Base-by-base conservation (phyloP, 2,329 filamentous ascomycete species). In the Epichloe brachyelytri region DNA sequence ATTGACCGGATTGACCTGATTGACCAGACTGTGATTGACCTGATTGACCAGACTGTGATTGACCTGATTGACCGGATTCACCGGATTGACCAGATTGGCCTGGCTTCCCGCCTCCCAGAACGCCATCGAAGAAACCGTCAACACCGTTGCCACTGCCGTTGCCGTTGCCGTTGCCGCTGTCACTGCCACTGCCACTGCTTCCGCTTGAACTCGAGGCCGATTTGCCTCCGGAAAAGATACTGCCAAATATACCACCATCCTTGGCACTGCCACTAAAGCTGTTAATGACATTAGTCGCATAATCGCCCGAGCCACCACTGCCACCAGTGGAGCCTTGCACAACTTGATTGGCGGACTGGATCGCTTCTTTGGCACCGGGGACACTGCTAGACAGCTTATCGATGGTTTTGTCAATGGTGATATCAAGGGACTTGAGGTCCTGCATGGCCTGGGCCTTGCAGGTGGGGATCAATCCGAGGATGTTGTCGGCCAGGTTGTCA, bases 401-500 rank as follows among this genome's bases (percentile, higher is more conserved):
- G 19, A 49, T 43, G 26, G 47, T 49, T 10, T 41, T 20, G 14
- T 43, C 39, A 5, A 49, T 37, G 11, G 22, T 49, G 2, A 12
- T 14, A 2, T 48, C 37, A 37, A 48, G 46, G 17, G 6, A 3
- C 6, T 46, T 47, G 3, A 48, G 20, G 33, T 55, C 53, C 44
- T 34, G 19, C 49, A 53, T 52, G 17, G 58, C 54, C 34, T 48
- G 46, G 11, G 43, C 11, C 26, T 45, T 45, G 46, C 51, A 58
- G 14, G 53, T 52, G 1, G 59, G 59, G 4, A 60, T 48, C 11
- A 53, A 19, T 39, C 40, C 51, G 37, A 58, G 52, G 43, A 59
- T 34, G 38, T 20, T 46, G n/a, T 52, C 46, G 38, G 58, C 55
- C 22, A 59, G 44, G 14, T 47, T 53, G 43, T 59, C 54, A n/a